These are phyloP conservation scores for Pleodorina starrii DNA, from an alignment of 139 green algal genomes.

Conservation along the genomic window DNA sequence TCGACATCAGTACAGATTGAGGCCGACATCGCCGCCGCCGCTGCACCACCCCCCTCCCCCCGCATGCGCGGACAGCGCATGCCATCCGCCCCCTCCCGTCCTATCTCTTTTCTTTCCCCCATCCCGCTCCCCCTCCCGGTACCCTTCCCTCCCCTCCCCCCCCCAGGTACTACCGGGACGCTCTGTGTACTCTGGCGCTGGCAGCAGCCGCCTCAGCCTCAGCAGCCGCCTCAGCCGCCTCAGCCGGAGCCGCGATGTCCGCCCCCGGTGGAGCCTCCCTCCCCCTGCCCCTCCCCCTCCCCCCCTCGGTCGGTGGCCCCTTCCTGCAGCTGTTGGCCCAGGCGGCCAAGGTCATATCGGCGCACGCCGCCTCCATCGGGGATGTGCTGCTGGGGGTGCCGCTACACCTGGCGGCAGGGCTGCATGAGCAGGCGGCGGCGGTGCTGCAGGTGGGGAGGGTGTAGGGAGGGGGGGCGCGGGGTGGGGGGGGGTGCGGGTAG, in stretches of 20 bases:
- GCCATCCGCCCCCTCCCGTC: no score
- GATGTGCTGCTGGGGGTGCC: slow-evolving; percentile 87
- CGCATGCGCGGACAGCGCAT: no score
- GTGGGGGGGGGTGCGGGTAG: neutral
- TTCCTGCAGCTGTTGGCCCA: slow-evolving; percentile 53
- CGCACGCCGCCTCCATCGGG: slow-evolving; percentile 81
- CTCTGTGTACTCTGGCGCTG: slow-evolving; percentile 84
- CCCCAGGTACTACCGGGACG: slow-evolving; percentile 76
- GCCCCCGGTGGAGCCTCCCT: neutral
- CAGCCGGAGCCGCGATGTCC: neutral
- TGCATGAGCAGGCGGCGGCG: slow-evolving; percentile 68
- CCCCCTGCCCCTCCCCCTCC: neutral
- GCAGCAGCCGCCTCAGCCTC: slow-evolving; percentile 61
- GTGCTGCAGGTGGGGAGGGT: slow-evolving; percentile 75
- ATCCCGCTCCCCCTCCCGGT: no score
- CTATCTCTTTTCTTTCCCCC: no score
- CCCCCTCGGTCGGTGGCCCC: neutral
- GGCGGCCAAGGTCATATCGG: slow-evolving; percentile 83
- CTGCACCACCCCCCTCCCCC: no score
- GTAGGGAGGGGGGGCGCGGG: no score
- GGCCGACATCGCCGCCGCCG: no score
- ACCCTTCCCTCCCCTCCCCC: no score
- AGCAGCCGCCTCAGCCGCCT: neutral
- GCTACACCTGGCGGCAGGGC: slow-evolving; percentile 81
- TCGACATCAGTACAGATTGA: no score